Conservation (phyloP, 1,139 yeast species). For the Saccharomyces hybrid region DNA sequence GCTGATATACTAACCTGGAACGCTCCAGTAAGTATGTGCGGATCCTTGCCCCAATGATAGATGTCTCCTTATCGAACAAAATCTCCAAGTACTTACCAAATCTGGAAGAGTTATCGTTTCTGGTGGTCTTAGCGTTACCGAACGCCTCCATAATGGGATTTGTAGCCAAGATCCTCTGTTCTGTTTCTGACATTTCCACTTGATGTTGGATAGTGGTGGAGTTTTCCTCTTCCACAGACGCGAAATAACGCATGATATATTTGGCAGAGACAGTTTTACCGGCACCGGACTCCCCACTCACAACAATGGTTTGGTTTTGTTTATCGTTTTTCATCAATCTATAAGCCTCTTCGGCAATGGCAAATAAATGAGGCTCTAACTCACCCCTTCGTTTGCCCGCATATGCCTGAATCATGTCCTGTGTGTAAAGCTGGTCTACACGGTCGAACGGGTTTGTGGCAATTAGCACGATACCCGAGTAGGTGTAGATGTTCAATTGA, state of each 20-base stretch:
- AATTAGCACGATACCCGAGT: slow-evolving; percentile 93
- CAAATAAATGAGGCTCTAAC: slow-evolving; percentile 93
- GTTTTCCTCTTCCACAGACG: slow-evolving; percentile 67
- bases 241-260: slow-evolving; percentile 96
- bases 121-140: slow-evolving; percentile 96
- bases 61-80: slow-evolving; percentile 63
- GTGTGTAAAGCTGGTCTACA: slow-evolving; percentile 58
- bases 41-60: slow-evolving; percentile 90
- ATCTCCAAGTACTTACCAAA: slow-evolving; percentile 95
- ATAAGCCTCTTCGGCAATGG: slow-evolving; percentile 97
- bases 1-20: slow-evolving; percentile 92
- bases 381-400: slow-evolving; percentile 92
- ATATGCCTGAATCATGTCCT: slow-evolving; percentile 93
- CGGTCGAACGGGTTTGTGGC: slow-evolving; percentile 96
- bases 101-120: slow-evolving; percentile 95
- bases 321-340: slow-evolving; percentile 85
- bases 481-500: slow-evolving; percentile 88
- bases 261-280: slow-evolving; percentile 98
- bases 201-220: slow-evolving; percentile 35
- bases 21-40: slow-evolving; percentile 91
- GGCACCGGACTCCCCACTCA: slow-evolving; percentile 98
- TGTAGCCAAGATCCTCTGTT: slow-evolving; percentile 91
- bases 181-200: slow-evolving; percentile 81
- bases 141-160: slow-evolving; percentile 98
- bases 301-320: slow-evolving; percentile 92